Evolutionary conservation across 148 eudicot genomes (phyloP).

Genomic region (Pouteria glomerata): DNA sequence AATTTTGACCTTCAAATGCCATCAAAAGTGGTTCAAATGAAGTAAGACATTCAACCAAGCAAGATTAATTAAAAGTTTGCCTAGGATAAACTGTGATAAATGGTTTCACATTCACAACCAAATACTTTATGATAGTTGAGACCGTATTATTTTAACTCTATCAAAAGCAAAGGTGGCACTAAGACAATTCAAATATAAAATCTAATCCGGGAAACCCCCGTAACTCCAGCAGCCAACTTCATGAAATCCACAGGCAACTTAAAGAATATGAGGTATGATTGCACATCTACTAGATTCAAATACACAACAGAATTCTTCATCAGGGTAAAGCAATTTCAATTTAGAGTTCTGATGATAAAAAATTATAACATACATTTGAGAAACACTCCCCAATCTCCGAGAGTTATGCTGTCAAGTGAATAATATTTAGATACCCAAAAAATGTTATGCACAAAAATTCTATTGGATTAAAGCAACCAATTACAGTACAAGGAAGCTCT

Average conservation of each 20-base stretch:
- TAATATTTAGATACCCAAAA: neutral
- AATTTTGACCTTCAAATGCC: neutral
- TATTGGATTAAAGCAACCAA: neutral
- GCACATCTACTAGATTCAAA: neutral
- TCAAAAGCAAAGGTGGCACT: neutral
- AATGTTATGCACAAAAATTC: neutral
- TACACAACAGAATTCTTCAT: neutral
- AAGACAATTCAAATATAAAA: neutral
- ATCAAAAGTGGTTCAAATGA: too few species aligned
- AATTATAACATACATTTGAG: neutral
- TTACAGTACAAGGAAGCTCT: too few species aligned
- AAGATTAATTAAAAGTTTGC: neutral
- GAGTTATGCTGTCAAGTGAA: neutral
- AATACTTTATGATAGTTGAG: neutral
- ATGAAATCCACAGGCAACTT: neutral
- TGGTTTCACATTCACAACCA: neutral
- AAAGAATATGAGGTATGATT: neutral
- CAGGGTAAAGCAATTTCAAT: neutral
- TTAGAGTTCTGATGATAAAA: neutral
- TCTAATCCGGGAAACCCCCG: neutral
- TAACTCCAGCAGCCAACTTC: neutral
- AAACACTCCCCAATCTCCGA: neutral
- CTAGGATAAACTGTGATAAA: neutral
- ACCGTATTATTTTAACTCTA: neutral
- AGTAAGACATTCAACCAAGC: neutral